Percentiles rank a stretch among this genome's conserved stretches.
Conservation (phyloP, 2,329 filamentous ascomycete genomes). For the Fusarium zealandicum region DNA sequence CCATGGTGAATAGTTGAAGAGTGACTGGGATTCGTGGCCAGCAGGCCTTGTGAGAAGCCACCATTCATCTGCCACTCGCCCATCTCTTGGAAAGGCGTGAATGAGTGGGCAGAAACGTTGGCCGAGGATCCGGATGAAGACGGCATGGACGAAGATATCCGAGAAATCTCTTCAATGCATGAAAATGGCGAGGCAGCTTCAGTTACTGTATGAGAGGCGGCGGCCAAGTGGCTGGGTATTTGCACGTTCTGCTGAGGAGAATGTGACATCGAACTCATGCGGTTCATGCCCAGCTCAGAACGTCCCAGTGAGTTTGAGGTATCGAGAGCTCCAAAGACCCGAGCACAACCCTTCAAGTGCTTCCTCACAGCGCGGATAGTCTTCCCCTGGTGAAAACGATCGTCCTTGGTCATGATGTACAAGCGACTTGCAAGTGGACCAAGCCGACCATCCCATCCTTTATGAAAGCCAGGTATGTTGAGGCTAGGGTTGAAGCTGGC, state of each 20-base stretch:
- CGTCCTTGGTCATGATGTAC: conserved; percentile 40
- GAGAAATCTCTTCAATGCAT: conserved; percentile 26
- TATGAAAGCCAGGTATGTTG: conserved; percentile 30
- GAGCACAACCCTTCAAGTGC: conserved; percentile 41
- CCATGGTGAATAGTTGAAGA: conserved; percentile 30
- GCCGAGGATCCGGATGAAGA: conserved; percentile 37
- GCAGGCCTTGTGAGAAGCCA: conserved; percentile 34
- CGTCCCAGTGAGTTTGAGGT: conserved; percentile 30
- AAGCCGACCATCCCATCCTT: conserved; percentile 38
- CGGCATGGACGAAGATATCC: conserved; percentile 35
- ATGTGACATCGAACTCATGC: conserved; percentile 30
- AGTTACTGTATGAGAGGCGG: conserved; percentile 7
- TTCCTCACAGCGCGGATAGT: conserved; percentile 39
- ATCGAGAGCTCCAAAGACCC: conserved; percentile 27
- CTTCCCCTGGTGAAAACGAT: conserved; percentile 39
- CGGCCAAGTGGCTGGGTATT: conserved; percentile 9
- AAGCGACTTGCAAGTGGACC: conserved; percentile 38
- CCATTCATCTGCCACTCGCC: conserved; percentile 39
- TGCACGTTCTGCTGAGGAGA: conserved; percentile 30
- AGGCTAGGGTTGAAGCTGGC: conserved; percentile 25
- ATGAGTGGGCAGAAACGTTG: conserved; percentile 29
- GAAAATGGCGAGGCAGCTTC: conserved; percentile 24
- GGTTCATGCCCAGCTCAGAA: conserved; percentile 26
- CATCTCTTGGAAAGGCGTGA: conserved; percentile 37
- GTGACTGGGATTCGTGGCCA: conserved; percentile 27